Conservation (phyloP, 2,329 filamentous ascomycete genomes). For the Septoria linicola region DNA sequence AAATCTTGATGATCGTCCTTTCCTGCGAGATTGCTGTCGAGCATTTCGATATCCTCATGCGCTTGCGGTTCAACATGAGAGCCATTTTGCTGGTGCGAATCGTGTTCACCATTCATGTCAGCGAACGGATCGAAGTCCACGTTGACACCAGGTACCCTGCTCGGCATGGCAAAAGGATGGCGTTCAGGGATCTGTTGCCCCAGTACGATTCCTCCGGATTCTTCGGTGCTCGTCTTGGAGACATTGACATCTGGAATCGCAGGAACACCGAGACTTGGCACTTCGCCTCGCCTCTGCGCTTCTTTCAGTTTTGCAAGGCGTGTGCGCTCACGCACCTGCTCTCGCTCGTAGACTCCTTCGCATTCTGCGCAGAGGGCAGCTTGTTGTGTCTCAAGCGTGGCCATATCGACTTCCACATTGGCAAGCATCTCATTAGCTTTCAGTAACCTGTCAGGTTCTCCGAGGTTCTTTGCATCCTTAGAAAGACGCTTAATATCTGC, state of each 20-base stretch:
- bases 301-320: slow-evolving; percentile 53
- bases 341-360: slow-evolving; percentile 74
- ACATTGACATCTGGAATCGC: slow-evolving; percentile 42
- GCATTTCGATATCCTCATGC: slow-evolving; percentile 47
- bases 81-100: slow-evolving; percentile 43
- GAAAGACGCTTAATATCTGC: slow-evolving; percentile 81
- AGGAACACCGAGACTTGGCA: slow-evolving; percentile 41
- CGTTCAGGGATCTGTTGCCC: slow-evolving; percentile 63
- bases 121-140: slow-evolving; percentile 61
- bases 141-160: slow-evolving; percentile 57
- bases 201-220: slow-evolving; percentile 52
- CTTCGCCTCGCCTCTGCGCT: slow-evolving; percentile 60
- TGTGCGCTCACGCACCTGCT: slow-evolving; percentile 63
- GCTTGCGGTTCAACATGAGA: slow-evolving; percentile 42
- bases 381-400: slow-evolving; percentile 66
- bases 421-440: slow-evolving; percentile 88
- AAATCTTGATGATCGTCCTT: slow-evolving; percentile 23
- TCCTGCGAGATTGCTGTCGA: slow-evolving; percentile 39
- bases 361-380: slow-evolving; percentile 68
- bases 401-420: slow-evolving; percentile 93
- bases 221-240: slow-evolving; percentile 46
- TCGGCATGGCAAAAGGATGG: slow-evolving; percentile 45
- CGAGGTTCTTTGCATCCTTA: slow-evolving; percentile 77
- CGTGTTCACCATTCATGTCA: slow-evolving; percentile 35
- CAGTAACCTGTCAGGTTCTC: slow-evolving; percentile 78